phyloP scores from a whole-genome alignment of 495 filamentous ascomycete genomes.

The Bacidia gigantensis region DNA sequence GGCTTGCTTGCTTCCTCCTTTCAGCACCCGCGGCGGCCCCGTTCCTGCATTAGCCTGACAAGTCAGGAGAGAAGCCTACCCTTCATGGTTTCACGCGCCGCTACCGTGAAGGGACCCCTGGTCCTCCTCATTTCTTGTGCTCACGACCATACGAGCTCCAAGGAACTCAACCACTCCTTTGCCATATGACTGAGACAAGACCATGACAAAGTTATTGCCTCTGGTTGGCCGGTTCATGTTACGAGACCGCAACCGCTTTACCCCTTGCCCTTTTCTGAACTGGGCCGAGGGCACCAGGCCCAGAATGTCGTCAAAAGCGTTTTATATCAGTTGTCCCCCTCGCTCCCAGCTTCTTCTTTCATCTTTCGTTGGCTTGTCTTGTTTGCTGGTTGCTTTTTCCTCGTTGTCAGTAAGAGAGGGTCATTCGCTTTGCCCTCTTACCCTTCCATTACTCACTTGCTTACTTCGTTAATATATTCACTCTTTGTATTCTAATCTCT shows the following conservation, averaged over 20 bases:
- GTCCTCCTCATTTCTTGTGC: background rate
- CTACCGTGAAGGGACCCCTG: background rate
- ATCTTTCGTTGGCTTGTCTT: constrained; percentile 17
- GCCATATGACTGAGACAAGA: background rate
- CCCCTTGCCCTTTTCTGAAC: background rate
- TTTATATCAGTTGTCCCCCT: constrained; percentile 15
- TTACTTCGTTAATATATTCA: constrained; percentile 12
- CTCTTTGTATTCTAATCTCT: constrained; percentile 9
- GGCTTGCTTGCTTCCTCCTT: background rate
- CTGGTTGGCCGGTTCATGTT: background rate
- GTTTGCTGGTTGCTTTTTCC: constrained; percentile 19
- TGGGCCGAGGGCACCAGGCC: background rate
- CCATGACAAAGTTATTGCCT: background rate
- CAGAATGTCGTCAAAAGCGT: constrained; percentile 9
- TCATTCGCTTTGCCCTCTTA: constrained; percentile 22
- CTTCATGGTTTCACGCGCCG: background rate
- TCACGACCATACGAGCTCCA: background rate
- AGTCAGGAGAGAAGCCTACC: background rate
- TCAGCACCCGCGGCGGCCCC: background rate
- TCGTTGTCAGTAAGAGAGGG: constrained; percentile 6
- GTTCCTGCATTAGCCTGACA: background rate
- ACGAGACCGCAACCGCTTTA: background rate
- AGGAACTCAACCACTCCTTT: background rate
- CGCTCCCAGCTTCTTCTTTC: constrained; percentile 15
- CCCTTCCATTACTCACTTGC: constrained; percentile 12